These are phyloP conservation scores for Ascochyta koolunga DNA, from an alignment of 2,329 filamentous ascomycete species.

Conservation along the genomic window DNA sequence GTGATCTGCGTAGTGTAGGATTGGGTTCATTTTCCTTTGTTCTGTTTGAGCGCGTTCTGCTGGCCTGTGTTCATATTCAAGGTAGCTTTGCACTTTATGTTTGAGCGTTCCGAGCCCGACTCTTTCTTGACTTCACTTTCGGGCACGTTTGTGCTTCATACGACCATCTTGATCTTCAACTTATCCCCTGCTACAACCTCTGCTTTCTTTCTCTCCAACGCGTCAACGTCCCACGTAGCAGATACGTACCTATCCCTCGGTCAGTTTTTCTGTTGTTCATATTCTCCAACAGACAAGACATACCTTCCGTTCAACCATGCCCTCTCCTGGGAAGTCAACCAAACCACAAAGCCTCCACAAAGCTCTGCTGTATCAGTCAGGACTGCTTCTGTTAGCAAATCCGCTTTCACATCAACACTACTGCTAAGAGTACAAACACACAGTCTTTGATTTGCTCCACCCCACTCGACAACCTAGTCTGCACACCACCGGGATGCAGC, in stretches of 20 bases:
- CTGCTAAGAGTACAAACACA: background rate
- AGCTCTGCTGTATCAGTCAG: slow-evolving; percentile 18
- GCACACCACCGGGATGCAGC: slow-evolving; percentile 39
- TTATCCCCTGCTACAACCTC: slow-evolving; percentile 32
- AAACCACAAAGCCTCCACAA: slow-evolving; percentile 25
- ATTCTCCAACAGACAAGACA: background rate
- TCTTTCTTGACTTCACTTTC: too few relatives aligned
- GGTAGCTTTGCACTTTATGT: too few relatives aligned
- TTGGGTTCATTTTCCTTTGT: too few relatives aligned
- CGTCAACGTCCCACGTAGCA: slow-evolving; percentile 35
- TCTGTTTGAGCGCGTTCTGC: too few relatives aligned
- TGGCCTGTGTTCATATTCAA: too few relatives aligned
- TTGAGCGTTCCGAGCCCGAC: too few relatives aligned
- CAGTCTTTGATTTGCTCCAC: slow-evolving; percentile 2
- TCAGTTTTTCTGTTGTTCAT: background rate
- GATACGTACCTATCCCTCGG: slow-evolving; percentile 17
- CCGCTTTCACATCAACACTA: background rate
- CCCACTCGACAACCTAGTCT: slow-evolving; percentile 22
- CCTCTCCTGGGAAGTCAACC: slow-evolving; percentile 26
- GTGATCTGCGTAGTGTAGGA: background rate
- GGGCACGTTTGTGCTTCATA: background rate
- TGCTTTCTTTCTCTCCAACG: slow-evolving; percentile 25
- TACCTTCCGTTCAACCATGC: slow-evolving; percentile 31
- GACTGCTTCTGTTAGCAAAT: background rate
- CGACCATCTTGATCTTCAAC: slow-evolving; percentile 28